phyloP scores from a whole-genome alignment of 345 rosid species.

The Microcos paniculata region DNA sequence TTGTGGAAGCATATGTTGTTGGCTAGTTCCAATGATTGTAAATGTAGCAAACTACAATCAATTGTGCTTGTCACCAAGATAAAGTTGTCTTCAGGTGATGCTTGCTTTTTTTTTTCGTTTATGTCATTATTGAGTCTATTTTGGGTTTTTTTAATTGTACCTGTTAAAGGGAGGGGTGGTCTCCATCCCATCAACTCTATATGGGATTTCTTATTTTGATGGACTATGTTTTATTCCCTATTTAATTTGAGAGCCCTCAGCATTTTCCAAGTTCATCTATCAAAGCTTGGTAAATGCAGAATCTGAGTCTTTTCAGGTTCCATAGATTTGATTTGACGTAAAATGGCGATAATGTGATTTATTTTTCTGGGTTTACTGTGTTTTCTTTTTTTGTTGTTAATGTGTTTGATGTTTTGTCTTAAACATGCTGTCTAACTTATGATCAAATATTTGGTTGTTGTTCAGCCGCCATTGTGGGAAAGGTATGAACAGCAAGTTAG shows the following conservation, averaged over 20 bases:
- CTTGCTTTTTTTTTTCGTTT: not conserved
- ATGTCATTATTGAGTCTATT: not conserved
- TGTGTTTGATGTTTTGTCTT: not conserved
- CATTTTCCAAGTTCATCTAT: not conserved
- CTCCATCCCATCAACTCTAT: not conserved
- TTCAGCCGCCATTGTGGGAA: conserved; percentile 94
- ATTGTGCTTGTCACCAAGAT: not conserved
- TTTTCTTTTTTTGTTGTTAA: not conserved
- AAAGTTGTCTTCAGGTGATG: not conserved
- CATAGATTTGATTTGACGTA: not conserved
- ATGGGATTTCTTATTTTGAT: not conserved
- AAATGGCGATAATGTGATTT: no score
- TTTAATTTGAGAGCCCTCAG: not conserved
- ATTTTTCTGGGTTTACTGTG: not conserved
- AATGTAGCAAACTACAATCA: not conserved
- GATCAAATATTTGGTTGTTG: conserved; percentile 9
- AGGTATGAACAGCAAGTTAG: conserved; percentile 73
- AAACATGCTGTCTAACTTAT: conserved; percentile 7
- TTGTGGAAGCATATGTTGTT: not conserved
- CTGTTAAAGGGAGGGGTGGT: not conserved
- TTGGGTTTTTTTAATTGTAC: not conserved
- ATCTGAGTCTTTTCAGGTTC: not conserved
- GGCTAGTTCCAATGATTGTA: not conserved
- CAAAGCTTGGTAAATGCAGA: not conserved
- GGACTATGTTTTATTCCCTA: not conserved